Evolutionary conservation across 2,329 filamentous ascomycete genomes (phyloP).

Genomic region (Triangularia verruculosa): DNA sequence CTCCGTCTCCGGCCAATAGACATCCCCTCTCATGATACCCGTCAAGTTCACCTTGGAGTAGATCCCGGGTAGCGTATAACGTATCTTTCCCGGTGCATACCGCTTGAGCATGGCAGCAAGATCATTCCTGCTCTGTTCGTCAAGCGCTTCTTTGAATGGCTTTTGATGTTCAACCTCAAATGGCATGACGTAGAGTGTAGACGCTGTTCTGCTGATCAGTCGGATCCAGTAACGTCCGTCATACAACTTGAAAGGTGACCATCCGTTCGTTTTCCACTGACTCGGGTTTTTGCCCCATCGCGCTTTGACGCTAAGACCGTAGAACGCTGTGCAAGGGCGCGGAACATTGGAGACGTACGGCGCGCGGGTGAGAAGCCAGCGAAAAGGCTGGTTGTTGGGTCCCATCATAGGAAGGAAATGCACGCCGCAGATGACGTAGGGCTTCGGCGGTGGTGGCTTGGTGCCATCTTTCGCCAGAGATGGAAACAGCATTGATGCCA

Average conservation of each 20-base stretch:
- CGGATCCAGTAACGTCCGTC: slow-evolving; percentile 63
- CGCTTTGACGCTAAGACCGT: not conserved
- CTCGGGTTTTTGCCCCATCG: slow-evolving; percentile 13
- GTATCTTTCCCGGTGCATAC: slow-evolving; percentile 53
- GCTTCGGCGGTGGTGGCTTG: slow-evolving; percentile 23
- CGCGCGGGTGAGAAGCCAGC: slow-evolving; percentile 47
- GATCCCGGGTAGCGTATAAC: slow-evolving; percentile 54
- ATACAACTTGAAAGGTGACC: slow-evolving; percentile 43
- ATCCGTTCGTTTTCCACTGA: slow-evolving; percentile 31
- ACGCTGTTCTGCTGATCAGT: slow-evolving; percentile 42
- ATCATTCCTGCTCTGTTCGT: slow-evolving; percentile 30
- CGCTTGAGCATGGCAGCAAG: slow-evolving; percentile 45
- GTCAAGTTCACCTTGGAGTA: slow-evolving; percentile 43
- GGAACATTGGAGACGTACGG: slow-evolving; percentile 44
- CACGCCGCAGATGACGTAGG: slow-evolving; percentile 47
- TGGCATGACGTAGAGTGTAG: slow-evolving; percentile 44
- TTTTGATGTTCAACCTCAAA: slow-evolving; percentile 45
- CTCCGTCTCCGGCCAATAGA: slow-evolving; percentile 20
- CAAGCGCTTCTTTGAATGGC: slow-evolving; percentile 46
- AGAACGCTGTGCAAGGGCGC: slow-evolving; percentile 29
- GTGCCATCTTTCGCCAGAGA: slow-evolving; percentile 33
- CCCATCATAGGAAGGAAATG: slow-evolving; percentile 42
- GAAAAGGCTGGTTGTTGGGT: slow-evolving; percentile 19
- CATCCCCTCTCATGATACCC: slow-evolving; percentile 18
- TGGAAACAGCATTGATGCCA: slow-evolving; percentile 50